A percentile compares a stretch with the other conserved stretches of the same genome.
These are phyloP conservation scores for Bretschneidera sinensis DNA, from an alignment of 345 rosid genomes.

Conservation along the genomic window DNA sequence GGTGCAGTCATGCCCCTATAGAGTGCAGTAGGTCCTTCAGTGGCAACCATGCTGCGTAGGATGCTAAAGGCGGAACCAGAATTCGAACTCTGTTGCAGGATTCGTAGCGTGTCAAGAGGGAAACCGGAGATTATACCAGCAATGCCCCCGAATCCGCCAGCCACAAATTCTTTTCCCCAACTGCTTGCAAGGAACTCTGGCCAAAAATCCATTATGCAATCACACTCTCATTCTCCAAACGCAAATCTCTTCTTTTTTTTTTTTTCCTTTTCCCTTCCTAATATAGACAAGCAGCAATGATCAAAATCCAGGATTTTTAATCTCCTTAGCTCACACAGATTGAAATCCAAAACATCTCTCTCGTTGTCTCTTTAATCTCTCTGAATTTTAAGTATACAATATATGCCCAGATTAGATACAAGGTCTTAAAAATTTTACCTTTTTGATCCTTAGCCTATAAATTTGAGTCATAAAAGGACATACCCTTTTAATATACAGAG, in stretches of 20 bases:
- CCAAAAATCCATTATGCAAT: slow-evolving; percentile 71
- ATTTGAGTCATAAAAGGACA: not conserved
- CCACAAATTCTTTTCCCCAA: slow-evolving; percentile 84
- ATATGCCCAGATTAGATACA: no score
- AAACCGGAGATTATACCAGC: slow-evolving; percentile 92
- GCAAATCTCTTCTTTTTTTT: no score
- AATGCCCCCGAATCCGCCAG: slow-evolving; percentile 89
- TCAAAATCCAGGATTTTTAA: no score
- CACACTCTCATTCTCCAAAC: slow-evolving; percentile 11
- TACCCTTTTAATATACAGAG: not conserved
- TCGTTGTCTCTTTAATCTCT: no score
- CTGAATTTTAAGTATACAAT: no score
- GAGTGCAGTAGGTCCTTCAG: slow-evolving; percentile 67
- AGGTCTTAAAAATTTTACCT: no score
- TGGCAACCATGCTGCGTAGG: slow-evolving; percentile 51
- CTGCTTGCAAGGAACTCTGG: slow-evolving; percentile 87
- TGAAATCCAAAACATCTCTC: no score
- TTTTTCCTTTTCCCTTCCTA: no score
- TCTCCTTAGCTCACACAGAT: no score
- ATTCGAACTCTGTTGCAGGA: slow-evolving; percentile 63
- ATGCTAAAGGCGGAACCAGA: slow-evolving; percentile 72
- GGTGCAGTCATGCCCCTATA: slow-evolving; percentile 94
- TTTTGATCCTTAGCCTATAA: not conserved
- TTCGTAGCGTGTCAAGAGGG: slow-evolving; percentile 82
- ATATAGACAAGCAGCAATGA: no score